Percentiles rank a stretch among this genome's conserved stretches.
phyloP scores from a whole-genome alignment of 495 filamentous ascomycete species.

The Hypoxylon crocopeplum region DNA sequence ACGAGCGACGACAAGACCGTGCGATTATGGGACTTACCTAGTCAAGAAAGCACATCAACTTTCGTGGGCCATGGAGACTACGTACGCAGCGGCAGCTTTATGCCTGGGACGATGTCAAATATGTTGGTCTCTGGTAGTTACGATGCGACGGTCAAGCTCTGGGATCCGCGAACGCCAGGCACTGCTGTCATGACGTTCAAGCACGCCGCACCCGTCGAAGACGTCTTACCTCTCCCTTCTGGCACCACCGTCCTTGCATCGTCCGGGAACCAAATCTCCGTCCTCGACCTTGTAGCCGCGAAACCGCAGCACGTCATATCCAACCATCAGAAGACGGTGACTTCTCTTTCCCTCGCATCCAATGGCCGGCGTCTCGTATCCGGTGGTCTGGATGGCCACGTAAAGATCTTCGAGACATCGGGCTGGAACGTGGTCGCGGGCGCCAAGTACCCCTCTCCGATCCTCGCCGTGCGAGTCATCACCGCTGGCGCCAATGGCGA shows the following conservation, averaged over 20 bases:
- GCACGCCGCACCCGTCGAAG: constrained; percentile 85
- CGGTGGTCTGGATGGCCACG: constrained; percentile 89
- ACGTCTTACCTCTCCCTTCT: constrained; percentile 81
- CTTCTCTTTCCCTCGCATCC: constrained; percentile 76
- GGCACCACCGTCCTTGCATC: constrained; percentile 87
- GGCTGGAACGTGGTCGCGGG: constrained; percentile 93
- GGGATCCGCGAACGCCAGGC: constrained; percentile 81
- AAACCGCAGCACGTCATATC: constrained; percentile 83
- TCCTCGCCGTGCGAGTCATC: constrained; percentile 82
- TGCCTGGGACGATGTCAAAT: constrained; percentile 77
- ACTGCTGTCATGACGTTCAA: constrained; percentile 86
- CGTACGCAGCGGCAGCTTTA: constrained; percentile 82
- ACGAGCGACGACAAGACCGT: constrained; percentile 91
- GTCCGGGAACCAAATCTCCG: constrained; percentile 84
- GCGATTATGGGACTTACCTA: constrained; percentile 90
- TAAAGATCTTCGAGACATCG: constrained; percentile 93
- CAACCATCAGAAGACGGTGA: constrained; percentile 98
- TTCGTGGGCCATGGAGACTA: constrained; percentile 95
- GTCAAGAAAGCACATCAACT: constrained; percentile 71
- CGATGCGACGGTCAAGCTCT: constrained; percentile 90
- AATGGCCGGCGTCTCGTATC: constrained; percentile 80
- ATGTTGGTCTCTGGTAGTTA: constrained; percentile 88
- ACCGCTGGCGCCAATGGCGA: constrained; percentile 70
- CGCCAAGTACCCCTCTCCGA: constrained; percentile 88
- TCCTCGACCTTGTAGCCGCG: constrained; percentile 93